phyloP scores from a whole-genome alignment of 225 moss, liverwort and hornwort species.

The Pleurozium schreberi region DNA sequence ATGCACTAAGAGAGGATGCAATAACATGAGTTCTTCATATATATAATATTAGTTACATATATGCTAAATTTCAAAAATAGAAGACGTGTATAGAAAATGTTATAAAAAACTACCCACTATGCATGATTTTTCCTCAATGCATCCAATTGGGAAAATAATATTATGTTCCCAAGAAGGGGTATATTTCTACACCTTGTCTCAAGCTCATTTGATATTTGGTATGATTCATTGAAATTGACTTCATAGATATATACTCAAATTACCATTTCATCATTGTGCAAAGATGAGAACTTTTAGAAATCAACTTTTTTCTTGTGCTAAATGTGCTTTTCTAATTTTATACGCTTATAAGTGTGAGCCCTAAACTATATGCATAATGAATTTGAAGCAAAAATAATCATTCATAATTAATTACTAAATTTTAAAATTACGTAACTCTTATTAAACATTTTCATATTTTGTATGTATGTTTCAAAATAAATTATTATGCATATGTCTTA shows the following conservation, averaged over 20 bases:
- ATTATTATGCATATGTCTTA: not conserved
- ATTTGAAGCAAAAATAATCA: not conserved
- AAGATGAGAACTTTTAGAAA: not conserved
- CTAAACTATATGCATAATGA: not conserved
- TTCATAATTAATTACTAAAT: not conserved
- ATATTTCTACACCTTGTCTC: too few relatives aligned
- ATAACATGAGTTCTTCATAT: too few relatives aligned
- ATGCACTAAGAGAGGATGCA: too few relatives aligned
- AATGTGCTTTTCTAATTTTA: too few relatives aligned
- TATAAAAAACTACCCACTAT: not conserved
- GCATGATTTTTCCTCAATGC: not conserved
- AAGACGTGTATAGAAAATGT: not conserved
- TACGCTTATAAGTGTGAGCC: too few relatives aligned
- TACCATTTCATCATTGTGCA: not conserved
- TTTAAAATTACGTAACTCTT: not conserved
- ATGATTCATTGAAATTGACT: not conserved
- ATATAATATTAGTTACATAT: not conserved
- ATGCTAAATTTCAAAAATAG: not conserved
- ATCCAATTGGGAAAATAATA: not conserved
- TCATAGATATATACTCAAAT: not conserved
- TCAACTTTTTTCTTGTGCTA: not conserved
- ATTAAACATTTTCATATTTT: not conserved
- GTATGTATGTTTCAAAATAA: too few relatives aligned
- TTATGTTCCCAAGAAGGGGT: accelerated
- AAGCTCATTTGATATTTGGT: not conserved